Conservation (phyloP, 2,329 filamentous ascomycete species). For the Epichloe sp. region DNA sequence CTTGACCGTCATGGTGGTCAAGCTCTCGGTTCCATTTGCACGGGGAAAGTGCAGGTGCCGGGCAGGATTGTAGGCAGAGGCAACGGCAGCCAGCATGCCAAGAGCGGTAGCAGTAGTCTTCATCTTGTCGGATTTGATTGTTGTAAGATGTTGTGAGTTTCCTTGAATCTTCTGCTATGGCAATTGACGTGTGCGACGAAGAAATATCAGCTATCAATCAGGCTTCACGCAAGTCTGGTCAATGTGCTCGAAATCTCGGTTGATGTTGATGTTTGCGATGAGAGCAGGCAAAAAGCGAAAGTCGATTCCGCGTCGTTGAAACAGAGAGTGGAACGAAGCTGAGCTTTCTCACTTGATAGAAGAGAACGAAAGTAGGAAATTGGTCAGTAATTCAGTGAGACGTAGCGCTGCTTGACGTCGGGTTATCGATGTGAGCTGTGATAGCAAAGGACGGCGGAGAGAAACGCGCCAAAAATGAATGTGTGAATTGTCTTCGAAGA, state of each 20-base stretch:
- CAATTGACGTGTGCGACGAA: not conserved
- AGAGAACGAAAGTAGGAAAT: slow-evolving; percentile 11
- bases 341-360: slow-evolving; percentile 19
- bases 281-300: slow-evolving; percentile 13
- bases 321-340: slow-evolving; percentile 14
- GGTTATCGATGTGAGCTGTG: slow-evolving; percentile 5
- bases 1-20: slow-evolving; percentile 35
- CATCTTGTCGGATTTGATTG: slow-evolving; percentile 26
- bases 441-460: slow-evolving; percentile 6
- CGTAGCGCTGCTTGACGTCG: slow-evolving; percentile 8
- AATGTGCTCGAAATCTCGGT: not conserved
- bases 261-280: not conserved
- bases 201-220: not conserved
- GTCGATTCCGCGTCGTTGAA: slow-evolving; percentile 18
- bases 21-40: slow-evolving; percentile 13
- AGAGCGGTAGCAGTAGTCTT: slow-evolving; percentile 30
- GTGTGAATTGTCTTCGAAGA: slow-evolving; percentile 9
- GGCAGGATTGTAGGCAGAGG: slow-evolving; percentile 25
- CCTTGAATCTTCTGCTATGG: not conserved
- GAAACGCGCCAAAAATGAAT: slow-evolving; percentile 15
- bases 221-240: not conserved
- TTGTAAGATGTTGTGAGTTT: not conserved
- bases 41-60: slow-evolving; percentile 19
- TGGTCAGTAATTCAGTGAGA: slow-evolving; percentile 6
- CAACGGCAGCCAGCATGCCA: slow-evolving; percentile 32